Conservation (phyloP, 2,329 filamentous ascomycete species). For the Trichoderma sp. region DNA sequence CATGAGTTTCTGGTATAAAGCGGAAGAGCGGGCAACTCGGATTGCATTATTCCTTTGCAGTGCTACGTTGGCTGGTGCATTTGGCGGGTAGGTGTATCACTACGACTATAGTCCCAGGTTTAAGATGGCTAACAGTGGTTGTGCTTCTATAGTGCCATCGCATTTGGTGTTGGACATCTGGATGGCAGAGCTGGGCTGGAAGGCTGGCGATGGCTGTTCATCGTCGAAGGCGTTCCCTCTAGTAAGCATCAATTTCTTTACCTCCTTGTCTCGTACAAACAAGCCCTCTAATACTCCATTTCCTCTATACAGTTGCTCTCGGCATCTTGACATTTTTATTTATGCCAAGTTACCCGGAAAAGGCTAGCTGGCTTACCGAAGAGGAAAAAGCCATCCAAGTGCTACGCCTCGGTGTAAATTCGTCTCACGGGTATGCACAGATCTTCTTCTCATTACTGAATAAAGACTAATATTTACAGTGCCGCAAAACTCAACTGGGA, state of each 20-base stretch:
- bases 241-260: neutral
- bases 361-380: neutral
- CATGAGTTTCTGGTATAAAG: conserved; percentile 16
- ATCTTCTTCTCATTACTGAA: too few species aligned
- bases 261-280: too few species aligned
- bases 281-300: too few species aligned
- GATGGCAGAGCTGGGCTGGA: neutral
- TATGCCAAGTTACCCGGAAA: conserved; percentile 7
- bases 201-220: conserved; percentile 2
- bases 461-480: neutral
- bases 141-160: neutral
- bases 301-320: neutral
- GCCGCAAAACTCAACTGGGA: conserved; percentile 11
- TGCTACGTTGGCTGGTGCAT: conserved; percentile 2
- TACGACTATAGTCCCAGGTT: neutral
- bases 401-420: conserved; percentile 1
- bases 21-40: conserved; percentile 3
- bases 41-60: conserved; percentile 1
- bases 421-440: neutral
- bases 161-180: neutral
- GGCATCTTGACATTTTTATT: neutral
- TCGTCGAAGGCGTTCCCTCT: conserved; percentile 6
- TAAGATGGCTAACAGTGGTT: neutral
- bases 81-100: conserved; percentile 2
- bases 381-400: conserved; percentile 16